These are phyloP conservation scores for Lecanicillium sp. DNA, from an alignment of 2,329 filamentous ascomycete genomes.

Conservation along the genomic window DNA sequence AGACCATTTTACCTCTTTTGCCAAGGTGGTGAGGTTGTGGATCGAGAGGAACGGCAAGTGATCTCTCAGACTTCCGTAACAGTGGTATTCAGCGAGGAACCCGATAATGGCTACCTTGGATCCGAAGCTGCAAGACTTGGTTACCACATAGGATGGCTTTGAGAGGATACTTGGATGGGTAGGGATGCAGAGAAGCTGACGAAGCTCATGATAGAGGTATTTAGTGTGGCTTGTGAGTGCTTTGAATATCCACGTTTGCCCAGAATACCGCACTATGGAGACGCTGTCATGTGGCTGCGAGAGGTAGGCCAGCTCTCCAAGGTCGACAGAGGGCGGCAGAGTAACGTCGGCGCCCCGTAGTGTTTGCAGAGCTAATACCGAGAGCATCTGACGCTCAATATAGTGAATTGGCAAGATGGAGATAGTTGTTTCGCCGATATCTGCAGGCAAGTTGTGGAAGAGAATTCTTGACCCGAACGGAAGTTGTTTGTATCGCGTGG, in stretches of 20 bases:
- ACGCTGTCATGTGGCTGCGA: constrained; percentile 53
- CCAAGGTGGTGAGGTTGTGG: constrained; percentile 32
- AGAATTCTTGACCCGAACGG: constrained; percentile 53
- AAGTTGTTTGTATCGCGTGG: constrained; percentile 31
- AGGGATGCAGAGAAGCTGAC: constrained; percentile 42
- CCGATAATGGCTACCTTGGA: constrained; percentile 47
- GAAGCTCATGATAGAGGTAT: constrained; percentile 55
- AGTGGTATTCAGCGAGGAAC: constrained; percentile 48
- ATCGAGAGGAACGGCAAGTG: constrained; percentile 42
- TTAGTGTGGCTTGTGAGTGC: constrained; percentile 49
- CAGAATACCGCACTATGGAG: constrained; percentile 40
- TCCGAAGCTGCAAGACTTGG: constrained; percentile 48
- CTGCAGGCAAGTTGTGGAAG: constrained; percentile 40
- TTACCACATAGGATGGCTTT: constrained; percentile 45
- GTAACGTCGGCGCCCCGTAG: constrained; percentile 35
- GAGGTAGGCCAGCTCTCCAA: constrained; percentile 41
- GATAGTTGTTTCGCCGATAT: constrained; percentile 38
- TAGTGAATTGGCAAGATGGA: constrained; percentile 41
- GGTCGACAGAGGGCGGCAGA: constrained; percentile 40
- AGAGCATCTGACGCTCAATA: constrained; percentile 44
- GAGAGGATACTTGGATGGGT: constrained; percentile 46
- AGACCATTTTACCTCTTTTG: constrained; percentile 45
- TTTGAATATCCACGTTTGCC: constrained; percentile 46
- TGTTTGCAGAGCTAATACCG: constrained; percentile 29
- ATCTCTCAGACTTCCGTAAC: constrained; percentile 47